phyloP scores from a whole-genome alignment of 768 basidiomycete species.

The Mycena filopes region DNA sequence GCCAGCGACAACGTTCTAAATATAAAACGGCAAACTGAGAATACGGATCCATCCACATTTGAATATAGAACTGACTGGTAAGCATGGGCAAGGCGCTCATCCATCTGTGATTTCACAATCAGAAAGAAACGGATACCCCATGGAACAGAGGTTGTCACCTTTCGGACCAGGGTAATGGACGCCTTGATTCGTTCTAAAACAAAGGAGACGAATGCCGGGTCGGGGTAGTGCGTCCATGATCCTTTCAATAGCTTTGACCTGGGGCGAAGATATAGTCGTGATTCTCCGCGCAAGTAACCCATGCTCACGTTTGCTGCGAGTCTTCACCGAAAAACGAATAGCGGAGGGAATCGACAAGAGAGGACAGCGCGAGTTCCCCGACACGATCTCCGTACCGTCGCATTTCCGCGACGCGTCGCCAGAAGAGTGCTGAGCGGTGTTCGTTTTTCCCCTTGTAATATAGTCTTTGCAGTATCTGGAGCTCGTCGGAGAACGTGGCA shows the following conservation, averaged over 20 bases:
- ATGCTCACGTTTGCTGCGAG: constrained; percentile 48
- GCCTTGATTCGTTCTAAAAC: constrained; percentile 48
- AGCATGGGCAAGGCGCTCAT: constrained; percentile 56
- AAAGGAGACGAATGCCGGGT: constrained; percentile 44
- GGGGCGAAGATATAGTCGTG: not conserved
- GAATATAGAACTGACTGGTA: constrained; percentile 56
- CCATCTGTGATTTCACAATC: constrained; percentile 50
- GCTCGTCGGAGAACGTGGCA: constrained; percentile 58
- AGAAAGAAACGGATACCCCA: not conserved
- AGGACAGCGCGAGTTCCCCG: constrained; percentile 42
- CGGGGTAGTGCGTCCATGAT: constrained; percentile 73
- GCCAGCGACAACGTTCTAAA: constrained; percentile 68
- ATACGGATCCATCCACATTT: not conserved
- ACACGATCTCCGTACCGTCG: constrained; percentile 61
- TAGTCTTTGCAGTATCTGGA: constrained; percentile 69
- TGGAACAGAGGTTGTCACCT: constrained; percentile 48
- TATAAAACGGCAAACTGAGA: not conserved
- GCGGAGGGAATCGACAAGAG: constrained; percentile 52
- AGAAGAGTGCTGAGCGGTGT: constrained; percentile 75
- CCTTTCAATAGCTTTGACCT: constrained; percentile 67
- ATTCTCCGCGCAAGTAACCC: not conserved
- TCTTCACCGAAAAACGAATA: constrained; percentile 61
- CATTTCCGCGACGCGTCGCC: constrained; percentile 72
- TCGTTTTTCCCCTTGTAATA: constrained; percentile 88
- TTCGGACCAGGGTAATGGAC: constrained; percentile 53